Evolutionary conservation across 768 basidiomycete species (phyloP), one percentile per base, ranked within the genome.

Genomic region (Coprinopsis marcescibilis): DNA sequence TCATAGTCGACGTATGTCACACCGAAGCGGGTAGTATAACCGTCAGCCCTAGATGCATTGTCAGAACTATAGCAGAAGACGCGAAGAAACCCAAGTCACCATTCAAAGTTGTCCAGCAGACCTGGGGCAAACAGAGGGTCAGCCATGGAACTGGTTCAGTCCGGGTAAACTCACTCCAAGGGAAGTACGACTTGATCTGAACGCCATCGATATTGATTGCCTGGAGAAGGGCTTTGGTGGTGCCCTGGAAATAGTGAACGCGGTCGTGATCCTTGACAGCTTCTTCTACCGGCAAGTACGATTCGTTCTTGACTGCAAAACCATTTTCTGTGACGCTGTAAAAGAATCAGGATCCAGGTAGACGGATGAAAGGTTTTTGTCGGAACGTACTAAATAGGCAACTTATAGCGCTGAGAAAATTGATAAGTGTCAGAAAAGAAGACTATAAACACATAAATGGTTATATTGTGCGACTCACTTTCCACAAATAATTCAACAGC

Each of bases 61-160:
- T 44, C 2, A 49, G 46, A 41, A 20, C 15, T 13, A 36, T 44
- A 29, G 10, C 26, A 20, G 24, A 43, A 25, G 21, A 10, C 19
- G 23, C 30, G 29, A 19, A 56, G 30, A 44, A 41, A 40, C 11
- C 19, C 19, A n/a, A 37, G 58, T 26, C 52, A 70, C 79, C 83
- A 83, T 63, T 85, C 83, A 51, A 85, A 83, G 62, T 84, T 84
- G 56, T 84, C 82, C 35, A 85, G 59, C 56, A 85, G 69, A 66
- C 79, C 78, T 80, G 45, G 21, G n/a, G 37, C 48, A 20, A 56
- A 38, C n/a, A 30, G 30, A 32, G 41, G 29, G 43, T 45, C n/a
- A 48, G 25, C 19, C 2, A 36, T 17, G 5, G 19, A 43, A 47
- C 29, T 27, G 14, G 33, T 1, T n/a, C 30, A 36, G 23, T 25